A percentile compares a stretch with the other conserved stretches of the same genome.
phyloP scores from a whole-genome alignment of 192 early-diverging fungal species.

The Linnemannia exigua region DNA sequence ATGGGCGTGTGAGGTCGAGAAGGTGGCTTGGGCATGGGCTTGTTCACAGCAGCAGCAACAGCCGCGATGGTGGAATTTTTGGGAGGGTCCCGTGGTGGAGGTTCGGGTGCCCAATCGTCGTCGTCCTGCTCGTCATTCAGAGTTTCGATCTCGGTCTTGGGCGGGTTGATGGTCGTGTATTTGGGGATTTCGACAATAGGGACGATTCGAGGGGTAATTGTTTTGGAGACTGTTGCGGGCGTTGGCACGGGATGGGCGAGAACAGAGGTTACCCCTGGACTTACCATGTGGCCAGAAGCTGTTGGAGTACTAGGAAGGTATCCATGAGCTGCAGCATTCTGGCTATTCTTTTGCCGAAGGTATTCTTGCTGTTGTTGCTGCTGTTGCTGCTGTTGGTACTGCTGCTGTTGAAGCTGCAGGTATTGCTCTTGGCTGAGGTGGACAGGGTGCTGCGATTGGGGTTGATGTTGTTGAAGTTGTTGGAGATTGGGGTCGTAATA shows the following conservation, averaged over 20 bases:
- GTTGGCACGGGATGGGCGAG: background rate
- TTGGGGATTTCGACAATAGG: slow-evolving; percentile 47
- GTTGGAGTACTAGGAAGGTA: slow-evolving; percentile 13
- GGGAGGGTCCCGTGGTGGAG: slow-evolving; percentile 36
- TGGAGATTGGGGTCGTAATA: slow-evolving; percentile 10
- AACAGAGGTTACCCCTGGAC: background rate
- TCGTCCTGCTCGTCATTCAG: slow-evolving; percentile 23
- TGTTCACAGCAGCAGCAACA: background rate
- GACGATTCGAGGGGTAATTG: slow-evolving; percentile 46
- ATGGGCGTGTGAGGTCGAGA: background rate
- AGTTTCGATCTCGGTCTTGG: slow-evolving; percentile 27
- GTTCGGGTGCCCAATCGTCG: slow-evolving; percentile 33
- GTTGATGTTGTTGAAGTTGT: slow-evolving; percentile 8
- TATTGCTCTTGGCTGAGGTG: slow-evolving; percentile 52
- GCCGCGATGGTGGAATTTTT: background rate
- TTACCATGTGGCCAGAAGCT: background rate
- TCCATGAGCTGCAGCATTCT: slow-evolving; percentile 41
- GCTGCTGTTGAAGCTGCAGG: slow-evolving; percentile 37
- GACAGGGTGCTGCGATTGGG: slow-evolving; percentile 15
- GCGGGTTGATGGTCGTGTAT: slow-evolving; percentile 35
- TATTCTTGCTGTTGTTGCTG: slow-evolving; percentile 44
- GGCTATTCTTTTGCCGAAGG: slow-evolving; percentile 34
- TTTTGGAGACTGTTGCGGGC: slow-evolving; percentile 17
- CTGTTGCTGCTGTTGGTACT: slow-evolving; percentile 28
- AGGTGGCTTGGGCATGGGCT: background rate